Evolutionary conservation across 495 filamentous ascomycete species (phyloP).

Genomic region (Pyronema omphalodes): DNA sequence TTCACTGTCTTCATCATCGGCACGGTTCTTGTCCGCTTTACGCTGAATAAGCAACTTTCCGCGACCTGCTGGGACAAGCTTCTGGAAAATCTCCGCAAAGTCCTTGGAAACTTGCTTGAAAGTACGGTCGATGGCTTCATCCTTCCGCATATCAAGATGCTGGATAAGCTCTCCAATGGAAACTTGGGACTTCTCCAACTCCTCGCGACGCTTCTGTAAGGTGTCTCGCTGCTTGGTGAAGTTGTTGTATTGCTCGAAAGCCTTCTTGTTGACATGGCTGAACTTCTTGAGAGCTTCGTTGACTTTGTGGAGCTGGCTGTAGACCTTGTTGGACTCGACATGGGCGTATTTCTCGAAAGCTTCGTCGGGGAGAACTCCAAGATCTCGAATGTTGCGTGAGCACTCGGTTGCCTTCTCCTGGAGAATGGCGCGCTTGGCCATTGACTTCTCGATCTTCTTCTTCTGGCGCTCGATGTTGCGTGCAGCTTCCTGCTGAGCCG

Average conservation of each 20-base stretch:
- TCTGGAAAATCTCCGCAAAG: conserved; percentile 82
- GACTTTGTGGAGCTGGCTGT: conserved; percentile 76
- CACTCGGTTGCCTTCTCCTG: conserved; percentile 59
- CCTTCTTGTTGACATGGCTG: conserved; percentile 97
- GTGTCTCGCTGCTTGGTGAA: conserved; percentile 83
- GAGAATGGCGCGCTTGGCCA: conserved; percentile 65
- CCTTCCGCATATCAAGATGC: conserved; percentile 85
- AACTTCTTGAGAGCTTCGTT: conserved; percentile 92
- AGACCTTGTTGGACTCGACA: conserved; percentile 56
- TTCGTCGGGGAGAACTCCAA: conserved; percentile 85
- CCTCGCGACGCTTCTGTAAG: conserved; percentile 59
- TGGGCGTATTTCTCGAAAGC: conserved; percentile 82
- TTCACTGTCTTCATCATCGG: conserved; percentile 48
- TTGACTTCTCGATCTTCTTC: conserved; percentile 79
- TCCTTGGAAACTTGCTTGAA: conserved; percentile 94
- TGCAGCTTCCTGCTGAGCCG: conserved; percentile 54
- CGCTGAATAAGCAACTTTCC: conserved; percentile 87
- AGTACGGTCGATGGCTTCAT: conserved; percentile 88
- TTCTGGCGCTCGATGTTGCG: conserved; percentile 70
- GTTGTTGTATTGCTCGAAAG: conserved; percentile 94
- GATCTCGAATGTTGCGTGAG: conserved; percentile 69
- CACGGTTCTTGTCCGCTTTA: conserved; percentile 51
- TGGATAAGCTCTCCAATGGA: conserved; percentile 83
- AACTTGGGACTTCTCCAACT: conserved; percentile 62
- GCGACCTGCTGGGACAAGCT: conserved; percentile 81